These are phyloP conservation scores for Przewalskia tangutica DNA, from an alignment of 257 asterid species.

Conservation along the genomic window DNA sequence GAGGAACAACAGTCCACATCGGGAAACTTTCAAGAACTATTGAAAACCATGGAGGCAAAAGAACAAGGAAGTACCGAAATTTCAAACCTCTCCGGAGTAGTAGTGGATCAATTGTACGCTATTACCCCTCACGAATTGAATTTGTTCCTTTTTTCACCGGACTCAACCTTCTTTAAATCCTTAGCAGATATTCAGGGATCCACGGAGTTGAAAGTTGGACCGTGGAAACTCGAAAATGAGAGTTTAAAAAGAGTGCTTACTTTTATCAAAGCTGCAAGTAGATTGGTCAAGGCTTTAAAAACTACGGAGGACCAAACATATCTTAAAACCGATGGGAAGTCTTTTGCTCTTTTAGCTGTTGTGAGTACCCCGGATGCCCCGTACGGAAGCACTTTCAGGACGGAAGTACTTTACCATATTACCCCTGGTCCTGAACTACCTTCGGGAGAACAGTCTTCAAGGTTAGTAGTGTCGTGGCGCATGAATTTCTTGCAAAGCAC, in stretches of 20 bases:
- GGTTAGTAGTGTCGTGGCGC: slow-evolving; percentile 78
- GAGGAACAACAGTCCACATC: slow-evolving; percentile 47
- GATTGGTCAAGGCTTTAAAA: slow-evolving; percentile 71
- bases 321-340: slow-evolving; percentile 67
- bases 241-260: slow-evolving; percentile 46
- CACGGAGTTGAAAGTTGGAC: slow-evolving; percentile 59
- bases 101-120: slow-evolving; percentile 61
- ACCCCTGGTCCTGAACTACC: slow-evolving; percentile 84
- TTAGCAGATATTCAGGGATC: slow-evolving; percentile 55
- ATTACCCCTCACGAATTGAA: slow-evolving; percentile 60
- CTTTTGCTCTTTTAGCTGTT: slow-evolving; percentile 50
- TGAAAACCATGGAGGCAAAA: slow-evolving; percentile 50
- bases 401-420: slow-evolving; percentile 76
- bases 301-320: slow-evolving; percentile 83
- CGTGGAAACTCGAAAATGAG: slow-evolving; percentile 76
- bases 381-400: slow-evolving; percentile 64
- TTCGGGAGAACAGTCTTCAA: slow-evolving; percentile 70
- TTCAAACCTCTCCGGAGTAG: slow-evolving; percentile 67
- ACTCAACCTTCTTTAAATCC: slow-evolving; percentile 51
- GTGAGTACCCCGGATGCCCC: slow-evolving; percentile 98
- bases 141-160: slow-evolving; percentile 59
- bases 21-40: slow-evolving; percentile 52
- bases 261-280: slow-evolving; percentile 75
- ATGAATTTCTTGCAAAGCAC: slow-evolving; percentile 87
- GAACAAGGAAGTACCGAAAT: slow-evolving; percentile 51